Conservation (phyloP, 2,329 filamentous ascomycete genomes). For the Aschersonia sp. region DNA sequence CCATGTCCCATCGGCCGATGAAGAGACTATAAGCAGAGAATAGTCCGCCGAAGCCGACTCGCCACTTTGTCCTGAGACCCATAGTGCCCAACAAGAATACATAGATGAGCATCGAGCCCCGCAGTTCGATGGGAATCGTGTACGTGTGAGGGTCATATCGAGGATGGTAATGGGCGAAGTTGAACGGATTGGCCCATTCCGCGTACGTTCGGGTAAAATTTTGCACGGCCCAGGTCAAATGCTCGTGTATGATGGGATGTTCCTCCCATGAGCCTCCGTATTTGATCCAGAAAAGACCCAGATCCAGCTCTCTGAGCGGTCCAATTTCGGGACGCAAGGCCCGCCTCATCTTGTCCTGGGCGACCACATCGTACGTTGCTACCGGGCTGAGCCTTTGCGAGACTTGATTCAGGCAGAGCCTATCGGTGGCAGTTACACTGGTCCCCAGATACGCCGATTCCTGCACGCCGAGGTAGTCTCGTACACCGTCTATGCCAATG, state of each 20-base stretch:
- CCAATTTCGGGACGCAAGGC: neutral
- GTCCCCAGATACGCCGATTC: neutral
- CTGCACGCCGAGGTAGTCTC: neutral
- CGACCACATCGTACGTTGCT: neutral
- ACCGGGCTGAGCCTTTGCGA: neutral
- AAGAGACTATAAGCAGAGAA: slow-evolving; percentile 19
- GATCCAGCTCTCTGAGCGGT: slow-evolving; percentile 1
- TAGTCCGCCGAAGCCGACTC: slow-evolving; percentile 13
- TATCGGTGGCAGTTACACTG: neutral
- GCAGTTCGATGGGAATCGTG: slow-evolving; percentile 26
- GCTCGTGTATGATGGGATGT: slow-evolving; percentile 23
- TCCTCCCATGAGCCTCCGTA: slow-evolving; percentile 27
- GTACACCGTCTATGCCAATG: neutral
- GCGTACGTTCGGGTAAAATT: slow-evolving; percentile 22
- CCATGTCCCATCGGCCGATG: slow-evolving; percentile 25
- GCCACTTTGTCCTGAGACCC: slow-evolving; percentile 18
- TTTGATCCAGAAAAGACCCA: slow-evolving; percentile 18
- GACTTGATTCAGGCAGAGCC: neutral
- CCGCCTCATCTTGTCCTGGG: neutral
- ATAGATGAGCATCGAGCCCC: slow-evolving; percentile 25
- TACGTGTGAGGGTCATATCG: slow-evolving; percentile 26
- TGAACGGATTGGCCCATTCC: slow-evolving; percentile 27
- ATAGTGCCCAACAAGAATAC: slow-evolving; percentile 23
- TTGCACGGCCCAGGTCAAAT: slow-evolving; percentile 20
- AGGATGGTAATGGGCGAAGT: slow-evolving; percentile 21